Base-by-base conservation (phyloP, 768 basidiomycete genomes). In the Mycena crocata region DNA sequence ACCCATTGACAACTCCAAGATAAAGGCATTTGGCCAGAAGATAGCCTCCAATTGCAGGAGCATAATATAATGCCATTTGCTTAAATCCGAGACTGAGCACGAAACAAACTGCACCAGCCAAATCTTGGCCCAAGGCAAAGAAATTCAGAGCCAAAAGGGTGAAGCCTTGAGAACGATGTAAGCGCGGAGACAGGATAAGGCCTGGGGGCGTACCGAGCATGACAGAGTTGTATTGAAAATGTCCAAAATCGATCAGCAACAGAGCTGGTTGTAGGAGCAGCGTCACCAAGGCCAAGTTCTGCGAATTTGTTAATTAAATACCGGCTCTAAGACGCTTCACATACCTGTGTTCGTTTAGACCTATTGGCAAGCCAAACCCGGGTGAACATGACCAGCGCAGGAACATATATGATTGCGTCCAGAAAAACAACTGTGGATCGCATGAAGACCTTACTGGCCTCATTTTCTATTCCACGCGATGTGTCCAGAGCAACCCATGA, bases 31-130 rank as follows among this genome's bases (percentile, higher is more conserved):
- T 98, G 6, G 93, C 95, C 3, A 97, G 78, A 8, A 98, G 82
- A 77, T 96, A 98, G 0, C 91, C 88, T 39, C 95, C 96, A n/a
- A 98, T 87, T 0, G 92, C 95, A 2, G 96, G 95, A 0, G 94
- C 92, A 75, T 96, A 99, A 75, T 98, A 97, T 30, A 98, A 81
- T 3, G 94, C 91, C 96, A 98, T 98, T 75, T 98, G 96, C 78
- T 98, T 98, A 84, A 97, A 96, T 4, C 92, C 87, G 23, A 99
- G 85, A 68, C 93, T 92, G n/a, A 90, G 80, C 7, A 94, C 92
- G 71, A 98, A 97, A 62, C 83, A 88, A 19, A 93, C 74, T 5
- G 94, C 93, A 7, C 93, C 97, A 1, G 90, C 67, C 3, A 92
- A 76, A 74, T 98, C 96, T 23, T 85, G 83, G 3, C 87, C 92